These are phyloP conservation scores for Tetrahymena thermophila DNA, from an alignment of 73 alveolate genomes.

Conservation along the genomic window DNA sequence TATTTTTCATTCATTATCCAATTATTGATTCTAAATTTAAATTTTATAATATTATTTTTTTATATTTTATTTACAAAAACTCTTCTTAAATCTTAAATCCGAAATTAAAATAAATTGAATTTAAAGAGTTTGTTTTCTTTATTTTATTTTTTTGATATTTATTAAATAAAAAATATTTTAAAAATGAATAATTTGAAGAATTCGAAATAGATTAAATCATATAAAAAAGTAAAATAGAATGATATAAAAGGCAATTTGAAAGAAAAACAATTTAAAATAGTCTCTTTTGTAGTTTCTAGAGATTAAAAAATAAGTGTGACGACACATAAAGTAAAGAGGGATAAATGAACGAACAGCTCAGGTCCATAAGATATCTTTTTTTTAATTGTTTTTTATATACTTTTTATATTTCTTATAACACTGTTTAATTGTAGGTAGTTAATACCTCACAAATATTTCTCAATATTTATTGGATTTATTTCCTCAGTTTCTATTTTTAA, in stretches of 20 bases:
- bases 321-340: background rate
- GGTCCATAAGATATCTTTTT: background rate
- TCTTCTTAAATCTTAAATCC: too few relatives aligned
- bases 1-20: background rate
- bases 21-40: too few relatives aligned
- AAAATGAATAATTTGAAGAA: too few relatives aligned
- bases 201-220: too few relatives aligned
- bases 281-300: background rate
- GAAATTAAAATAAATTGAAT: too few relatives aligned
- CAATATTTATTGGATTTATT: background rate
- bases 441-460: background rate
- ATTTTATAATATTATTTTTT: too few relatives aligned
- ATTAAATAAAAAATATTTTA: too few relatives aligned
- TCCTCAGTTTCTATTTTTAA: background rate
- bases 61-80: too few relatives aligned
- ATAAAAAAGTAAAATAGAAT: too few relatives aligned
- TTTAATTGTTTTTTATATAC: background rate
- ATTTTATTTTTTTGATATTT: too few relatives aligned
- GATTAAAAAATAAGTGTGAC: background rate
- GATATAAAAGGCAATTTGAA: background rate
- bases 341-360: background rate
- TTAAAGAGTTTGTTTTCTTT: too few relatives aligned
- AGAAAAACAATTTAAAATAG: background rate
- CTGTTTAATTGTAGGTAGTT: background rate
- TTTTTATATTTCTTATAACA: background rate